Conservation (phyloP, 2,329 filamentous ascomycete genomes). For the Xylaria sp. region DNA sequence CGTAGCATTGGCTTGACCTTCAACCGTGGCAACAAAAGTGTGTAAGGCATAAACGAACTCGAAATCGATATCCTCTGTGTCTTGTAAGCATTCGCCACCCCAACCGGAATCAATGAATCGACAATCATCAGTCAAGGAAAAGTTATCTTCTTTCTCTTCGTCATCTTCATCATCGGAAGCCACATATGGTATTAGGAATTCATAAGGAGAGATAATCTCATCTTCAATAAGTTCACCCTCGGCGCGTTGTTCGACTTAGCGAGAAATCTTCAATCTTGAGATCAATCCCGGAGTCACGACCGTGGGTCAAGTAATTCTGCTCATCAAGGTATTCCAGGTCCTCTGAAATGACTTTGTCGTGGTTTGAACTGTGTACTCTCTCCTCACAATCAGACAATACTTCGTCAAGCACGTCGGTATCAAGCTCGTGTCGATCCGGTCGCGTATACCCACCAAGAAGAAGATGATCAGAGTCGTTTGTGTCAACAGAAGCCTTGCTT, state of each 20-base stretch:
- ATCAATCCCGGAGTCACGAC: constrained; percentile 27
- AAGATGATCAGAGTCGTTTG: constrained; percentile 50
- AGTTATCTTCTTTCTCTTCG: constrained; percentile 70
- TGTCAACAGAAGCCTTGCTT: constrained; percentile 44
- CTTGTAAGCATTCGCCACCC: constrained; percentile 85
- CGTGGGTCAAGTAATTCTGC: constrained; percentile 4
- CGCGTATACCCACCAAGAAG: constrained; percentile 54
- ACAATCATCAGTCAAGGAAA: constrained; percentile 57
- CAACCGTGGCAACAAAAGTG: constrained; percentile 96
- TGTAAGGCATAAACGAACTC: constrained; percentile 98
- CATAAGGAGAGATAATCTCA: constrained; percentile 40
- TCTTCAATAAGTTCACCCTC: constrained; percentile 32
- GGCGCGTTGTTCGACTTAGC: constrained; percentile 18
- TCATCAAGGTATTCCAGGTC: constrained; percentile 14
- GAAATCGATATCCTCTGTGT: constrained; percentile 98
- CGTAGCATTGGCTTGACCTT: constrained; percentile 96
- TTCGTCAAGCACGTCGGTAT: constrained; percentile 40
- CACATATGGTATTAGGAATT: constrained; percentile 52
- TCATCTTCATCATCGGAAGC: constrained; percentile 72
- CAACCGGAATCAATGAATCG: constrained; percentile 74
- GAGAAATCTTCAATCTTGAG: constrained; percentile 32
- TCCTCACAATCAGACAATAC: constrained; percentile 20
- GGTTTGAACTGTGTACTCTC: constrained; percentile 24
- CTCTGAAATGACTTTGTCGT: constrained; percentile 12
- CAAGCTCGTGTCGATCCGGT: constrained; percentile 39